Evolutionary conservation across 192 early-diverging fungal species (phyloP), one percentile per base, ranked within the genome.

Genomic region (Cladochytrium replicatum): DNA sequence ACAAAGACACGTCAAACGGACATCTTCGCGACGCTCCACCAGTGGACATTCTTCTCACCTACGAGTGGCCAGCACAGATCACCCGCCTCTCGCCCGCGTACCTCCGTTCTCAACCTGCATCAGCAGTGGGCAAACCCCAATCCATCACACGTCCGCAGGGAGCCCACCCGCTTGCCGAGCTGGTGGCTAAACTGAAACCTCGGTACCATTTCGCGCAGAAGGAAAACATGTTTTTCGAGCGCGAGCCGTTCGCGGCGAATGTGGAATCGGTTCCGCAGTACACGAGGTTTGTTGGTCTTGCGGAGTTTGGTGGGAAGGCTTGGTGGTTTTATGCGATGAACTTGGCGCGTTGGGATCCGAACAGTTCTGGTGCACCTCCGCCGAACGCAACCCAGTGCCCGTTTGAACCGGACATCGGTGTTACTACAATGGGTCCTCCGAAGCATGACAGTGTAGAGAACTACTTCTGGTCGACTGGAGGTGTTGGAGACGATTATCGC

Each of bases 201-300:
- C 74, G 89, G 17, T 96, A 96, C 60, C 93, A 93, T 58, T 90
- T 96, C 74, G 81, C 50, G 21, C 11, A 23, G 1, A 22, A 26
- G 6, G 0, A 2, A 9, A 26, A 0, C 13, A 19, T 64, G 7
- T 96, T 93, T 54, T 88, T 75, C 51, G 88, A 96, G 71, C 73
- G 93, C 6, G 80, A 84, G 40, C 90, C 93, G 23, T 96, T 82
- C 67, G 64, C 60, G 39, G 85, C 84, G 58, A 50, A 34, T 47
- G 56, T 25, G n/a, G 66, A 57, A 38, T 64, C 30, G 54, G 66
- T 6, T 60, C 65, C 6, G 62, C 76, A 80, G 64, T 75, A 75
- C 31, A 89, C 93, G 5, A 72, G 93, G 25, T 93, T 96, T 54
- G 76, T 96, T 53, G 85, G 86, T 2, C 56, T 96, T 15, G 86